Conservation (phyloP, 495 filamentous ascomycete genomes). For the Aspergillus avenaceus region DNA sequence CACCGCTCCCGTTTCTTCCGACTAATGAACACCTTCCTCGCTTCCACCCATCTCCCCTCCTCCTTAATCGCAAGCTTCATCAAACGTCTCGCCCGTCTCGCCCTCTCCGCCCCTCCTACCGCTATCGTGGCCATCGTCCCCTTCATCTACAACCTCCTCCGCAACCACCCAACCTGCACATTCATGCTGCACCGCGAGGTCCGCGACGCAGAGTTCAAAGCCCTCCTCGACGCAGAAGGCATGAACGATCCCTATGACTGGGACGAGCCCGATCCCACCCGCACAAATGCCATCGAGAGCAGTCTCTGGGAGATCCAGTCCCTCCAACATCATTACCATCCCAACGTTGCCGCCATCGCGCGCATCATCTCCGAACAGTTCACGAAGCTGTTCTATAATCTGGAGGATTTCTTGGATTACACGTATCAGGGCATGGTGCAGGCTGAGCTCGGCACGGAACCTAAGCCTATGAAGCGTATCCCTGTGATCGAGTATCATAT, state of each 20-base stretch:
- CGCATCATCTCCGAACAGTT: slow-evolving; percentile 97
- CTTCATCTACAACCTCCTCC: slow-evolving; percentile 93
- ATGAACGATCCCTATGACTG: slow-evolving; percentile 77
- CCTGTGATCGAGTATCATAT: slow-evolving; percentile 93
- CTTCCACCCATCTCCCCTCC: slow-evolving; percentile 90
- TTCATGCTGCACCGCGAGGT: slow-evolving; percentile 90
- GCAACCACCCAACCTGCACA: slow-evolving; percentile 81
- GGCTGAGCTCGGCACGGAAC: slow-evolving; percentile 60
- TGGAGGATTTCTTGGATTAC: slow-evolving; percentile 96
- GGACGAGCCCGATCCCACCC: slow-evolving; percentile 73
- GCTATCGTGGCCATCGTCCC: slow-evolving; percentile 86
- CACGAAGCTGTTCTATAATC: slow-evolving; percentile 85
- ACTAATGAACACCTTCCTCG: slow-evolving; percentile 83
- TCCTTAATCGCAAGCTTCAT: slow-evolving; percentile 91
- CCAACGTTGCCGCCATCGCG: slow-evolving; percentile 90
- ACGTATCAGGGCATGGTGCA: slow-evolving; percentile 85
- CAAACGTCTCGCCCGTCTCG: slow-evolving; percentile 79
- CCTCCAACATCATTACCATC: slow-evolving; percentile 90
- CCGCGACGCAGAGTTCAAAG: slow-evolving; percentile 50
- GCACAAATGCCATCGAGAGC: slow-evolving; percentile 84
- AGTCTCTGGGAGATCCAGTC: slow-evolving; percentile 92
- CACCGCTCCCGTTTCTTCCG: slow-evolving; percentile 93
- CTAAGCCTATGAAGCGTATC: slow-evolving; percentile 74
- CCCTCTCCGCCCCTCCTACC: slow-evolving; percentile 78
- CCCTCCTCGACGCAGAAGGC: slow-evolving; percentile 58